Percentiles rank a stretch among this genome's conserved stretches.
phyloP scores from a whole-genome alignment of 2,329 filamentous ascomycete species.

The Ophiostoma populinum region DNA sequence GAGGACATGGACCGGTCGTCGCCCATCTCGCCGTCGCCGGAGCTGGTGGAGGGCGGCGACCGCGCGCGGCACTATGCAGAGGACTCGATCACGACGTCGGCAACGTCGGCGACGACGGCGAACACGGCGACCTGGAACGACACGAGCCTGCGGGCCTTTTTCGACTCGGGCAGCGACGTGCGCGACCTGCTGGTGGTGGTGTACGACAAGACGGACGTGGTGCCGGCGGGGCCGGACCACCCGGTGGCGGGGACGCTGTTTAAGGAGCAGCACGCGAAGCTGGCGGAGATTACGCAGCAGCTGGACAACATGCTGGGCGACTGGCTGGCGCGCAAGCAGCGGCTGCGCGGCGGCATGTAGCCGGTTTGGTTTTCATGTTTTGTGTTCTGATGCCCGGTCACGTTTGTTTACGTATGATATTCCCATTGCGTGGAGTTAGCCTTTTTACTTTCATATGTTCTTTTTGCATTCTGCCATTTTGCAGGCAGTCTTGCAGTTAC shows the following conservation, averaged over 20 bases:
- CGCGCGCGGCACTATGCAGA: constrained; percentile 22
- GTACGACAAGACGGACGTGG: constrained; percentile 75
- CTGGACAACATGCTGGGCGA: constrained; percentile 75
- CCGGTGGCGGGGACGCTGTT: constrained; percentile 69
- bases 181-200: constrained; percentile 81
- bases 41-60: constrained; percentile 35
- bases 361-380: background rate
- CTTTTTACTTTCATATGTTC: background rate
- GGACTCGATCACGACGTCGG: constrained; percentile 34
- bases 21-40: constrained; percentile 43
- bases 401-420: background rate
- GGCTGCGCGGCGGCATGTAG: constrained; percentile 4
- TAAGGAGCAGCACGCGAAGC: constrained; percentile 67
- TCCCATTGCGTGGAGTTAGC: background rate
- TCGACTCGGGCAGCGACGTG: constrained; percentile 79
- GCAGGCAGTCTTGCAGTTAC: too few species aligned
- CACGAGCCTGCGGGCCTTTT: constrained; percentile 66
- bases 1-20: constrained; percentile 44
- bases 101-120: constrained; percentile 29
- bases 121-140: constrained; percentile 61
- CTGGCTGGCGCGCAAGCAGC: constrained; percentile 55
- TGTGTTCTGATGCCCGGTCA: background rate
- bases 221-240: constrained; percentile 66
- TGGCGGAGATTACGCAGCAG: constrained; percentile 74
- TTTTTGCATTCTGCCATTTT: too few species aligned